These are phyloP conservation scores for Tulasnella sp. DNA, from an alignment of 768 basidiomycete genomes.

Conservation along the genomic window DNA sequence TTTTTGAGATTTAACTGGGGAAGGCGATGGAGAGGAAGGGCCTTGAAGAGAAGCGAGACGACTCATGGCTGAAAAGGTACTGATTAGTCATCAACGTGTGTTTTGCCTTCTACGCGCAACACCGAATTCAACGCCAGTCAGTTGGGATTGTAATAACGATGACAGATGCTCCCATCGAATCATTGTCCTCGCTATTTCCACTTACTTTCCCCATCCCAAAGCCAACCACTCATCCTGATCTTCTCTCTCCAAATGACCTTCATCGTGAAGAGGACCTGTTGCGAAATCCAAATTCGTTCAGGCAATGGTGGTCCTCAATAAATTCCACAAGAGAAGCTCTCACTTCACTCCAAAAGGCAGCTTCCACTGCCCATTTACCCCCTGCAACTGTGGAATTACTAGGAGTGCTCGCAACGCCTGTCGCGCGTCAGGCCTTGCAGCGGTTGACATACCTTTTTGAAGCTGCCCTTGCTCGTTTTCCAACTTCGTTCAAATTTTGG, in stretches of 20 bases:
- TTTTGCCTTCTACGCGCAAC: too few species aligned
- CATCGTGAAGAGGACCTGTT: slow-evolving; percentile 88
- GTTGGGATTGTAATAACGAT: too few species aligned
- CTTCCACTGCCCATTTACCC: slow-evolving; percentile 34
- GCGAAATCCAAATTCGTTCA: slow-evolving; percentile 79
- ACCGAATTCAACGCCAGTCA: too few species aligned
- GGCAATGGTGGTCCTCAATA: slow-evolving; percentile 88
- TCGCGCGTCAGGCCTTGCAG: slow-evolving; percentile 63
- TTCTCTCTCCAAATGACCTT: slow-evolving; percentile 63
- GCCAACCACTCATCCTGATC: slow-evolving; percentile 59
- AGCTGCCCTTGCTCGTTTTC: slow-evolving; percentile 74
- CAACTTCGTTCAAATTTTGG: slow-evolving; percentile 90
- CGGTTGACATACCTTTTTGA: slow-evolving; percentile 89
- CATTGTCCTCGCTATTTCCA: slow-evolving; percentile 54
- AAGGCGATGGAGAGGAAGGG: too few species aligned
- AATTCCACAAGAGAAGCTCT: slow-evolving; percentile 57
- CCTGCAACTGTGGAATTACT: slow-evolving; percentile 47
- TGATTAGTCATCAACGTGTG: too few species aligned
- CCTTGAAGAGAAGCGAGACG: too few species aligned
- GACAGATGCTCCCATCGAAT: slow-evolving; percentile 38
- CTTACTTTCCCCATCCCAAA: slow-evolving; percentile 75
- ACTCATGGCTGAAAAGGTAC: too few species aligned
- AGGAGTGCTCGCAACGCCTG: slow-evolving; percentile 64
- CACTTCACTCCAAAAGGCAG: slow-evolving; percentile 41
- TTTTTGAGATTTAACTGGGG: too few species aligned